A percentile compares a stretch with the other conserved stretches of the same genome.
Evolutionary conservation across 306 rosid genomes (phyloP).

Genomic region (Senna siamea): DNA sequence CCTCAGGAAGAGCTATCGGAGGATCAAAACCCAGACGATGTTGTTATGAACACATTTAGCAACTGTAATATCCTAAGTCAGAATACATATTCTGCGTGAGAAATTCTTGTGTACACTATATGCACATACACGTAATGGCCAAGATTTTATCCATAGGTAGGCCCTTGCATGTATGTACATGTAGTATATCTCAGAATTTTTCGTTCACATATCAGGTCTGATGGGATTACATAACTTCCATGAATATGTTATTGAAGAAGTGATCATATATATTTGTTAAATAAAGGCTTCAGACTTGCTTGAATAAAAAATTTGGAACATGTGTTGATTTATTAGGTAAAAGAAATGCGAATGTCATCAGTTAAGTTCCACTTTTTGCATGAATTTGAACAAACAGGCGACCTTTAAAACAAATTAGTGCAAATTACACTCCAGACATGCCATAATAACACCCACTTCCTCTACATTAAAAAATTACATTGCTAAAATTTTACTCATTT

Average conservation of each 20-base stretch:
- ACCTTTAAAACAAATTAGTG: no score
- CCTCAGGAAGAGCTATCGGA: neutral
- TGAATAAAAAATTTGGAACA: neutral
- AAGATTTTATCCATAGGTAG: no score
- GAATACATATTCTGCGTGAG: neutral
- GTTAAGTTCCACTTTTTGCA: neutral
- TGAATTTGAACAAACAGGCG: neutral
- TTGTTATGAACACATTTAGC: neutral
- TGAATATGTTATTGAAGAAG: conserved; percentile 1
- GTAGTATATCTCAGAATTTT: no score
- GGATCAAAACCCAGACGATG: neutral
- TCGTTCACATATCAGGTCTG: neutral
- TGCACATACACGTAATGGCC: no score
- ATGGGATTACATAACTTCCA: conserved; percentile 2
- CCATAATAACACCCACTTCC: no score
- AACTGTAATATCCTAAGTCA: neutral
- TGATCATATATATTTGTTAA: neutral
- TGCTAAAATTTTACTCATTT: no score
- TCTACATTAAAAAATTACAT: no score
- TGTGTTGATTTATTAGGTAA: neutral
- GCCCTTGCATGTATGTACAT: no score
- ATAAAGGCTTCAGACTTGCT: neutral
- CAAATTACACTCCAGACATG: no score
- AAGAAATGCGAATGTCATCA: neutral
- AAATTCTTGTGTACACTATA: no score